Base-by-base conservation (phyloP, 495 filamentous ascomycete species). In the Penicillium simplicissimum region DNA sequence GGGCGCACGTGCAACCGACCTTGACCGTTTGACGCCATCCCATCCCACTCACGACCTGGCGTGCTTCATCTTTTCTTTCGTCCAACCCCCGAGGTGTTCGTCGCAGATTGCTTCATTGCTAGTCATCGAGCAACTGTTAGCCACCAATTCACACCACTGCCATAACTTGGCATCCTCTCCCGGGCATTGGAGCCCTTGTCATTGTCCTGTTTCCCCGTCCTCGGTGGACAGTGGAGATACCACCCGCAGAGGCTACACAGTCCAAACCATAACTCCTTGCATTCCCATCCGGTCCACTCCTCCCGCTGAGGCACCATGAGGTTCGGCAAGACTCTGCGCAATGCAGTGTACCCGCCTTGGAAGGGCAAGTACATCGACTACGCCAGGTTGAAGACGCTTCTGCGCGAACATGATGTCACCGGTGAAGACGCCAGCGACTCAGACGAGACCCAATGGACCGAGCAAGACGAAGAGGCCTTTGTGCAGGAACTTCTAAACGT, bases 311-410 rank as follows among this genome's bases (percentile, higher is more conserved):
- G n/a, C 67, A 84, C 36, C 52, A 98, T 98, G 95, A 88, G 90
- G 61, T 98, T 97, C 81, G 95, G 93, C 43, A 92, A 85, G 78
- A 96, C 90, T 25, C 85, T 98, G 43, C 84, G 85, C 52, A 84
- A 84, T 60, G 87, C 91, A 11, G 83, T 90, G 62, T 95, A 98
- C 71, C 76, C 86, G 55, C 94, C 96, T 63, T 98, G 96, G 96
- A 88, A 87, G 70, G 88, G 87, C 65, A 84, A 94, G 61, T 98
- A 98, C 78, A 91, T 98, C 67, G 95, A 98, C 74, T 98, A 98
- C 70, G 77, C 81, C 61, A 96, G 93, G 80, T 86, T 98, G 49
- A 98, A 98, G 80, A 80, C 82, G 57, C 84, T 98, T 40, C 78
- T 98, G 43, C 87, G 90, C 33, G 95, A 98, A 67, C 65, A 76